Evolutionary conservation across 257 asterid genomes (phyloP).

Genomic region (Solanum clarkiae): DNA sequence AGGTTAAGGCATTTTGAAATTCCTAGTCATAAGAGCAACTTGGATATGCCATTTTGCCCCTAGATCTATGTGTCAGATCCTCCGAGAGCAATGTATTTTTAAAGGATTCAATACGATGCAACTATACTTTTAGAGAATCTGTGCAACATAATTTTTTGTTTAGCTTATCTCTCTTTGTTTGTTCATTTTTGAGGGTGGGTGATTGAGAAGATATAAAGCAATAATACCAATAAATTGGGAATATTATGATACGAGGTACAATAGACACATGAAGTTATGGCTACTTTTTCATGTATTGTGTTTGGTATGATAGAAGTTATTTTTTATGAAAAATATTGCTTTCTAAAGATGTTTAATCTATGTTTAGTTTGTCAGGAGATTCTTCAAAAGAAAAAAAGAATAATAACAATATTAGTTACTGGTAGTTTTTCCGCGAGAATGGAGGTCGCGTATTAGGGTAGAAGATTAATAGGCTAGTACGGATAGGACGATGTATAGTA

Average conservation of each 20-base stretch:
- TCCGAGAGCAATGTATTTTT: no score
- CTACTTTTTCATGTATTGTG: background rate
- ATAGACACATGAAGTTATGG: background rate
- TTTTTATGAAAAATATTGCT: background rate
- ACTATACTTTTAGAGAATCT: no score
- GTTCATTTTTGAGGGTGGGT: background rate
- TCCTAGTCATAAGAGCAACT: constrained; percentile 45
- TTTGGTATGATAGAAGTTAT: background rate
- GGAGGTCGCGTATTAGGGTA: background rate
- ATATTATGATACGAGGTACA: background rate
- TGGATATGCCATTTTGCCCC: constrained; percentile 53
- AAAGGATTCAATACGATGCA: background rate
- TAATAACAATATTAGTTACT: background rate
- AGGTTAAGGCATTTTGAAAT: constrained; percentile 69
- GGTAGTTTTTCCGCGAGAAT: background rate
- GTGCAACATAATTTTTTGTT: background rate
- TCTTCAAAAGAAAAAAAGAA: background rate
- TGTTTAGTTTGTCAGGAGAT: background rate
- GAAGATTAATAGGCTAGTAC: no score
- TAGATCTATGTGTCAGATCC: background rate
- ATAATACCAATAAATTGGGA: background rate
- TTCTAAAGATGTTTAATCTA: background rate
- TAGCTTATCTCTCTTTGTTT: background rate
- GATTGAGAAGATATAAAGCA: background rate
- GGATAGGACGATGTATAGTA: no score